phyloP scores from a whole-genome alignment of 2,329 filamentous ascomycete species.

The Sarocladium strictum region DNA sequence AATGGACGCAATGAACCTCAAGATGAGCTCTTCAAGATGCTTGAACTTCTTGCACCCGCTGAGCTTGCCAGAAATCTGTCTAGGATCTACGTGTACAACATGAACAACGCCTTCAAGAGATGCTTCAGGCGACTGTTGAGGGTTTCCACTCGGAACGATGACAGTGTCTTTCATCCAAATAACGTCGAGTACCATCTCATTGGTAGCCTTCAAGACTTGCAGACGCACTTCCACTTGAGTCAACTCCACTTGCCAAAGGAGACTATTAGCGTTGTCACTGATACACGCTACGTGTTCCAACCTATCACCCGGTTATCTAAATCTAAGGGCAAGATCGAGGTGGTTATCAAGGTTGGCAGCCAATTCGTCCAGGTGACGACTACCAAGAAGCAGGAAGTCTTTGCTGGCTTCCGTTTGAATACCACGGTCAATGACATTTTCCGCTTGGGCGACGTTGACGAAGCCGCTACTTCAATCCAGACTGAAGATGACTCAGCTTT shows the following conservation, averaged over 20 bases:
- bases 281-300: conserved; percentile 60
- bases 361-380: conserved; percentile 67
- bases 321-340: conserved; percentile 65
- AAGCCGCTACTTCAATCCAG: conserved; percentile 57
- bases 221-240: conserved; percentile 60
- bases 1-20: conserved; percentile 60
- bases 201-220: conserved; percentile 59
- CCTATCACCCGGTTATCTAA: conserved; percentile 60
- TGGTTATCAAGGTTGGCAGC: conserved; percentile 61
- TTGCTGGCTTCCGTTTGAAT: conserved; percentile 54
- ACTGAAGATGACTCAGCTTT: conserved; percentile 63
- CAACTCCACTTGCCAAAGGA: conserved; percentile 64
- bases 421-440: conserved; percentile 67
- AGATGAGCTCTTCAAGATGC: conserved; percentile 58
- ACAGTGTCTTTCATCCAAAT: conserved; percentile 54
- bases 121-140: conserved; percentile 59
- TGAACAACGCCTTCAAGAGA: conserved; percentile 67
- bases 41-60: conserved; percentile 56
- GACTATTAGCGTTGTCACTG: conserved; percentile 62
- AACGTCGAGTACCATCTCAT: conserved; percentile 63
- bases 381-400: conserved; percentile 61
- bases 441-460: conserved; percentile 60
- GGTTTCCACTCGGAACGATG: conserved; percentile 54
- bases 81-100: conserved; percentile 64
- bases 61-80: conserved; percentile 55